These are phyloP conservation scores for Xylaria sp. DNA, from an alignment of 2,329 filamentous ascomycete species.

Conservation along the genomic window DNA sequence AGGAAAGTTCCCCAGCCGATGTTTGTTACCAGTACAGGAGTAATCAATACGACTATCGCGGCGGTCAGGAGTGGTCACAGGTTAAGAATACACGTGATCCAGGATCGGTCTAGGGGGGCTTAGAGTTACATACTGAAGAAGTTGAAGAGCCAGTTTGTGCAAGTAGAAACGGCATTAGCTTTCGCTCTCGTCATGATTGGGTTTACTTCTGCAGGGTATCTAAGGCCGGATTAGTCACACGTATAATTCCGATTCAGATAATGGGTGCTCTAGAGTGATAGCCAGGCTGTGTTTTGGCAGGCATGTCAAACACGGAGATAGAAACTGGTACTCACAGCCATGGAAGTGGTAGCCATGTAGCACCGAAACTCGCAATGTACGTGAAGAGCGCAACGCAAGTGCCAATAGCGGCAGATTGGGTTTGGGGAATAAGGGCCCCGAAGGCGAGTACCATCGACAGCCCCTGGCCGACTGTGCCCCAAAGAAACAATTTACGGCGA, in stretches of 20 bases:
- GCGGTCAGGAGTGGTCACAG: constrained; percentile 8
- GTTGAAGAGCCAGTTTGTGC: constrained; percentile 50
- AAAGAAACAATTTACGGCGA: constrained; percentile 53
- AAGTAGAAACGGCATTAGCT: constrained; percentile 62
- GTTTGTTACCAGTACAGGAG: constrained; percentile 65
- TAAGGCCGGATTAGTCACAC: constrained; percentile 6
- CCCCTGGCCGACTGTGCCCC: constrained; percentile 53
- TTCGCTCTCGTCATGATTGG: constrained; percentile 53
- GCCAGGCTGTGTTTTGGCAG: background rate
- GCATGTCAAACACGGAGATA: background rate
- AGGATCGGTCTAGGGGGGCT: background rate
- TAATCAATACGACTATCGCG: constrained; percentile 59
- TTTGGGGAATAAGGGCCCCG: constrained; percentile 68
- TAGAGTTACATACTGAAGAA: constrained; percentile 43
- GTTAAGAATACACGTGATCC: background rate
- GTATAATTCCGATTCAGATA: background rate
- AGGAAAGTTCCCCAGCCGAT: constrained; percentile 63
- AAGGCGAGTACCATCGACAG: constrained; percentile 66
- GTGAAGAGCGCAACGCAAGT: constrained; percentile 71
- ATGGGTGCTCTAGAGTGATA: background rate
- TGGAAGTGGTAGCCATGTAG: constrained; percentile 67
- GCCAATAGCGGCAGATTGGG: constrained; percentile 65
- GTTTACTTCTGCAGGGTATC: constrained; percentile 60
- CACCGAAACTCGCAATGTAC: constrained; percentile 72
- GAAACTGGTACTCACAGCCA: constrained; percentile 50